These are phyloP conservation scores for Nicotiana knightiana DNA, from an alignment of 257 asterid species.

Conservation along the genomic window DNA sequence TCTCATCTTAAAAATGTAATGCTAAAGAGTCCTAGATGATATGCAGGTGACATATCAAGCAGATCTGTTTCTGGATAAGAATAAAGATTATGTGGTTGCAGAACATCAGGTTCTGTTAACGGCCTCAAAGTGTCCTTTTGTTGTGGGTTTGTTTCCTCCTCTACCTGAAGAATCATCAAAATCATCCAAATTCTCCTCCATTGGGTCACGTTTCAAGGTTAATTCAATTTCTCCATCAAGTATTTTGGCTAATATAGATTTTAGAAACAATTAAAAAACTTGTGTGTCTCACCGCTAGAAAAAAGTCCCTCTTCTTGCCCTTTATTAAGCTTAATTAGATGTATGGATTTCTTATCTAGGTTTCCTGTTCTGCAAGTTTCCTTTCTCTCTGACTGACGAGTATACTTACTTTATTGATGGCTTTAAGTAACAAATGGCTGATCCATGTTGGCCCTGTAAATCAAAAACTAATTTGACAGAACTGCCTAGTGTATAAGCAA, in stretches of 20 bases:
- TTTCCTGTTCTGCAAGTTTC: neutral
- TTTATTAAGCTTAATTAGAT: neutral
- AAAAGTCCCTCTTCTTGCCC: neutral
- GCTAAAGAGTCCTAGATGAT: conserved; percentile 15
- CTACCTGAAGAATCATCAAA: conserved; percentile 89
- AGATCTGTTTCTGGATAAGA: conserved; percentile 92
- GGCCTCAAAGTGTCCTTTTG: conserved; percentile 83
- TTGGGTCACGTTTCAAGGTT: conserved; percentile 98
- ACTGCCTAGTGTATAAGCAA: neutral
- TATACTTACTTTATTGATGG: neutral
- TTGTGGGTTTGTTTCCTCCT: conserved; percentile 89
- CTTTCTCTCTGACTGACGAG: neutral
- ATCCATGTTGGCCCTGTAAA: neutral
- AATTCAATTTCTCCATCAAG: neutral
- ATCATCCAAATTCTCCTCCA: conserved; percentile 97
- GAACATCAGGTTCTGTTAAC: conserved; percentile 94
- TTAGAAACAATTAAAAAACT: neutral
- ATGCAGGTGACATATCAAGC: conserved; percentile 84
- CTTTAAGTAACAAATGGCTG: neutral
- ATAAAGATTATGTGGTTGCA: conserved; percentile 97
- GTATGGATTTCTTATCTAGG: neutral
- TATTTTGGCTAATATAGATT: neutral
- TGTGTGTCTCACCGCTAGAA: neutral
- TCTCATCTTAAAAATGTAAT: neutral
- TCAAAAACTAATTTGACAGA: neutral